Evolutionary conservation across 2,329 filamentous ascomycete genomes (phyloP).

Genomic region (Aspergillus tamarii): DNA sequence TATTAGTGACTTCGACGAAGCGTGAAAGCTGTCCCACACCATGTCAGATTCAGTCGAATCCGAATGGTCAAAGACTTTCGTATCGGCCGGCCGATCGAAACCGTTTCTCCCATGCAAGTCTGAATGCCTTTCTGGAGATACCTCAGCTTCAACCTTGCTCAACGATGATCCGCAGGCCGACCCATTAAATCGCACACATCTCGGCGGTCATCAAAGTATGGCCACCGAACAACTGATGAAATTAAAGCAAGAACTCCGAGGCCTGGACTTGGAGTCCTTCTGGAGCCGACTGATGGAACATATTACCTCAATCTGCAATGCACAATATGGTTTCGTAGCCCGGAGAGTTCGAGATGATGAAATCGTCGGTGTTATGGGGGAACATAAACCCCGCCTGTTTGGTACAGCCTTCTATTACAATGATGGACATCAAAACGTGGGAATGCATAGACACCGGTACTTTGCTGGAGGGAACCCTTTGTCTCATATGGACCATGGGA

Average conservation of each 20-base stretch:
- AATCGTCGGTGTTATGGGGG: conserved; percentile 62
- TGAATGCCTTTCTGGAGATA: conserved; percentile 30
- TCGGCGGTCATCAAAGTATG: conserved; percentile 58
- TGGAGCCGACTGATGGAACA: conserved; percentile 68
- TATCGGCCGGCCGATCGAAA: conserved; percentile 26
- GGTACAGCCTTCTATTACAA: conserved; percentile 69
- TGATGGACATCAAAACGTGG: conserved; percentile 57
- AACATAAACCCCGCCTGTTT: conserved; percentile 65
- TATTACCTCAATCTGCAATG: conserved; percentile 63
- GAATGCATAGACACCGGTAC: conserved; percentile 64
- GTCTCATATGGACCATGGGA: conserved; percentile 71
- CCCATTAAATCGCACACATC: conserved; percentile 34
- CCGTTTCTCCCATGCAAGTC: conserved; percentile 37
- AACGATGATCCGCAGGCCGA: conserved; percentile 30
- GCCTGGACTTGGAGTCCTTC: conserved; percentile 61
- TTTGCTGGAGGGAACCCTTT: conserved; percentile 68
- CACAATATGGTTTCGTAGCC: conserved; percentile 71
- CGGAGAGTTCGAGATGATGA: conserved; percentile 66
- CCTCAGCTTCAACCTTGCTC: conserved; percentile 24
- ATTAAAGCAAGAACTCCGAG: conserved; percentile 60
- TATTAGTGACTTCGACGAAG: background rate
- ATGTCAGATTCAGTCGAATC: conserved; percentile 39
- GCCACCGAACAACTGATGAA: conserved; percentile 63
- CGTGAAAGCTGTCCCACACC: conserved; percentile 13
- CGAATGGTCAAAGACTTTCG: conserved; percentile 33